Percentiles rank a stretch among this genome's conserved stretches.
Conservation (phyloP, 148 eudicot genomes). For the Vaccinium myrtillus region DNA sequence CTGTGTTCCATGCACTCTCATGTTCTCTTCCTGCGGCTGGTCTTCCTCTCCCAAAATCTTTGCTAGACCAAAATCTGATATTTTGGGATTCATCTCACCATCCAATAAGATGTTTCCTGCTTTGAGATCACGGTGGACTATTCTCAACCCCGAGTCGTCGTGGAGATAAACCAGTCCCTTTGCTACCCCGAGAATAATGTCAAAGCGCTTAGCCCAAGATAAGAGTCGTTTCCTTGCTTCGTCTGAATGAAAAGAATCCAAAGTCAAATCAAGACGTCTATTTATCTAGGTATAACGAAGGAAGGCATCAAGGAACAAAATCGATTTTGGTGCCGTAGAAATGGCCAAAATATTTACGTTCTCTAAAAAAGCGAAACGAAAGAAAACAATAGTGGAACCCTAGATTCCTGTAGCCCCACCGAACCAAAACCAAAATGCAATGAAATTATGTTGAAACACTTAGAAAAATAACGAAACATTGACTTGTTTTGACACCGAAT, state of each 20-base stretch:
- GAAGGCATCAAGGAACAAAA: neutral
- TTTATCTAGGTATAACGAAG: neutral
- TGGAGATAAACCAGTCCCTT: conserved; percentile 28
- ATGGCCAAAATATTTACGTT: neutral
- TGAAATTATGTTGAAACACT: neutral
- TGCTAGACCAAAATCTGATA: conserved; percentile 30
- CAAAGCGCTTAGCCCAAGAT: conserved; percentile 19
- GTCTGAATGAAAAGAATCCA: neutral
- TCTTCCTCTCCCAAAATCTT: conserved; percentile 19
- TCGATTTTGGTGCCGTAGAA: neutral
- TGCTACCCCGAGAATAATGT: conserved; percentile 25
- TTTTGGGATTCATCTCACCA: conserved; percentile 28
- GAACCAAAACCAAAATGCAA: neutral
- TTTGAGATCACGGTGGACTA: conserved; percentile 29
- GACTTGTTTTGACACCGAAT: neutral
- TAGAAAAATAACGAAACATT: neutral
- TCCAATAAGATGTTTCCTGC: conserved; percentile 27
- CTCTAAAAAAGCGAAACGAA: neutral
- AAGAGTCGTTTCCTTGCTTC: conserved; percentile 21
- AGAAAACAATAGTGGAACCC: neutral
- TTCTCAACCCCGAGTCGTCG: conserved; percentile 23
- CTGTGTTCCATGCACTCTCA: conserved; percentile 23
- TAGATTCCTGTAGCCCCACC: neutral
- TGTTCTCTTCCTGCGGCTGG: neutral
- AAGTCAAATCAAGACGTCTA: neutral